Base-by-base conservation (phyloP, 495 filamentous ascomycete genomes). In the Recurvomyces mirabilis region DNA sequence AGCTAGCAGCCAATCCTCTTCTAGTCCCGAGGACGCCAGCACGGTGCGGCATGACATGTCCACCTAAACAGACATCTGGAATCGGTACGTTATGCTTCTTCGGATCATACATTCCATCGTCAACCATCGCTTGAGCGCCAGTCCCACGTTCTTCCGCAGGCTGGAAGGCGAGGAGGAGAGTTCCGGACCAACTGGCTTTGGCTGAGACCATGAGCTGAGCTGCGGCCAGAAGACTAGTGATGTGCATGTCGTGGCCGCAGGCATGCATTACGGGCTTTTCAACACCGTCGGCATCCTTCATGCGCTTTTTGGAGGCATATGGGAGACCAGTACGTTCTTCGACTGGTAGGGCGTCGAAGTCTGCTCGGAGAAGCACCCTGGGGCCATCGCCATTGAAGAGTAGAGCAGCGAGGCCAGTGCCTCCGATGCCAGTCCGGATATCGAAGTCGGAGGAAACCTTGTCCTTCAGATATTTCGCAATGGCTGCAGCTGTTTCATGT, bases 211-310 rank as follows among this genome's bases (percentile, higher is more conserved):
- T 56, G 0, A 72, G 58, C 25, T 61, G 54, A 0, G 75, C 68
- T 1, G 68, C 65, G 1, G 66, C 75, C 31, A 81, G 59, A 12
- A 81, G 58, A 13, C 52, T 55, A 0, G 70, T 59, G 10, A 78
- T 65, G 53, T 83, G 77, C 49, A 74, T 70, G 49, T 83, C 79
- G 46, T 83, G 78, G 0, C 78, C 78, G 57, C 77, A 81, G 23
- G 79, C 75, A 56, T 81, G 41, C 77, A 79, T 79, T 1, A 78
- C 74, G 0, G 73, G 71, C 32, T 65, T 64, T 33, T 61, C 58
- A 0, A 53, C 41, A 2, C 75, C 76, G 17, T 71, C 59, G 4
- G 47, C 47, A 37, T 66, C 66, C 5, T 57, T 51, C 46, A 61
- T 63, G 5, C 49, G 47, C 14, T 51, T 62, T 14, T 49, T 67